Evolutionary conservation across 345 rosid species (phyloP).

Genomic region (Chamaenerion angustifolium): DNA sequence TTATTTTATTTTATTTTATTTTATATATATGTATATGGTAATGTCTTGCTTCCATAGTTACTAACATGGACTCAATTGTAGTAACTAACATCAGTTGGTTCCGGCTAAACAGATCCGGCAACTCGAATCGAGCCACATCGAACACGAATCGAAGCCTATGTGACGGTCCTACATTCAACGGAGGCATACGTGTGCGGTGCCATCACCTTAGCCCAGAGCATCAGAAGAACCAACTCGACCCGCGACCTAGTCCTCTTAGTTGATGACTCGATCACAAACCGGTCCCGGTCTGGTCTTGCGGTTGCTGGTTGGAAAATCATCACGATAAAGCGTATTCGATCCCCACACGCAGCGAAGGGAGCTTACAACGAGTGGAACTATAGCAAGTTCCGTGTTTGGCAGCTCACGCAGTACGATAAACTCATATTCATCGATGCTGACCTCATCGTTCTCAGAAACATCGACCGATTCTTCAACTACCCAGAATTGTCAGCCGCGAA

Average conservation of each 20-base stretch:
- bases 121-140: too few species aligned
- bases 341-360: conserved; percentile 34
- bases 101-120: too few species aligned
- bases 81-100: too few species aligned
- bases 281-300: conserved; percentile 32
- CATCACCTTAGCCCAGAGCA: conserved; percentile 72
- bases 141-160: conserved; percentile 35
- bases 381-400: conserved; percentile 79
- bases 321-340: conserved; percentile 37
- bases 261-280: conserved; percentile 29
- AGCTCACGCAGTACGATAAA: conserved; percentile 40
- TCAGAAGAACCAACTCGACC: conserved; percentile 32
- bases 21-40: too few species aligned
- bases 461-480: conserved; percentile 40
- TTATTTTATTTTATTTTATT: too few species aligned
- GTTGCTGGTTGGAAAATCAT: conserved; percentile 55
- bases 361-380: conserved; percentile 89
- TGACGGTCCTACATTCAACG: conserved; percentile 72
- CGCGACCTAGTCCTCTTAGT: conserved; percentile 58
- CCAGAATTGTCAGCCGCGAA: conserved; percentile 56
- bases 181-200: conserved; percentile 89
- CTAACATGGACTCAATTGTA: too few species aligned
- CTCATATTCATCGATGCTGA: conserved; percentile 69
- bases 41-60: too few species aligned
- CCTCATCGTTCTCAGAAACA: conserved; percentile 34